A percentile compares a stretch with the other conserved stretches of the same genome.
Evolutionary conservation across 805 yeast species (phyloP).

Genomic region (Henningerozyma blattae): DNA sequence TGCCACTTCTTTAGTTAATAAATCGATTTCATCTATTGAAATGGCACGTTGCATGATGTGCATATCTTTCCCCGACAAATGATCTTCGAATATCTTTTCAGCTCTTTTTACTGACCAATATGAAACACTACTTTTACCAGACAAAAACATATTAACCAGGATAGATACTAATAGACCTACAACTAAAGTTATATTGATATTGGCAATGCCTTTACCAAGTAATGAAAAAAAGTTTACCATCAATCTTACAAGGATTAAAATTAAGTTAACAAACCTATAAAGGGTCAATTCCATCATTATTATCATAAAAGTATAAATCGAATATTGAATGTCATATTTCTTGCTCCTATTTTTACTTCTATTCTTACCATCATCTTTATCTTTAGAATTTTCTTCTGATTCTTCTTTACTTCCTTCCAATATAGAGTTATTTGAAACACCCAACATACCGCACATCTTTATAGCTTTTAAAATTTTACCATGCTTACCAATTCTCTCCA

Average conservation of each 20-base stretch:
- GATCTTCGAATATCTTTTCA: conserved; percentile 18
- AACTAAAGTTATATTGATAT: conserved; percentile 30
- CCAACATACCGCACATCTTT: conserved; percentile 51
- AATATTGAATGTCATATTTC: conserved; percentile 6
- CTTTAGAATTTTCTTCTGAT: background rate
- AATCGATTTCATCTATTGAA: conserved; percentile 44
- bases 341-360: conserved; percentile 4
- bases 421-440: conserved; percentile 20
- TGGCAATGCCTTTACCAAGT: conserved; percentile 3
- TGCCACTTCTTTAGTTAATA: conserved; percentile 27
- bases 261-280: conserved; percentile 3
- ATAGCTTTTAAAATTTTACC: conserved; percentile 39
- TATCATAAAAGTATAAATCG: conserved; percentile 4
- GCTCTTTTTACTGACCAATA: conserved; percentile 51
- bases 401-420: background rate
- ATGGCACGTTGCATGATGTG: conserved; percentile 48
- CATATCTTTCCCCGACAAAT: conserved; percentile 15
- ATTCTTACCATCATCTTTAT: background rate
- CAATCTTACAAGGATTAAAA: conserved; percentile 6
- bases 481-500: conserved; percentile 29
- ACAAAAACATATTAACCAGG: conserved; percentile 38
- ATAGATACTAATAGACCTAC: conserved; percentile 32
- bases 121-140: conserved; percentile 37
- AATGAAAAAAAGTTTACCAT: conserved; percentile 2
- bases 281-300: conserved; percentile 3